Conservation (phyloP, 345 rosid genomes). For the Sapria himalayana region DNA sequence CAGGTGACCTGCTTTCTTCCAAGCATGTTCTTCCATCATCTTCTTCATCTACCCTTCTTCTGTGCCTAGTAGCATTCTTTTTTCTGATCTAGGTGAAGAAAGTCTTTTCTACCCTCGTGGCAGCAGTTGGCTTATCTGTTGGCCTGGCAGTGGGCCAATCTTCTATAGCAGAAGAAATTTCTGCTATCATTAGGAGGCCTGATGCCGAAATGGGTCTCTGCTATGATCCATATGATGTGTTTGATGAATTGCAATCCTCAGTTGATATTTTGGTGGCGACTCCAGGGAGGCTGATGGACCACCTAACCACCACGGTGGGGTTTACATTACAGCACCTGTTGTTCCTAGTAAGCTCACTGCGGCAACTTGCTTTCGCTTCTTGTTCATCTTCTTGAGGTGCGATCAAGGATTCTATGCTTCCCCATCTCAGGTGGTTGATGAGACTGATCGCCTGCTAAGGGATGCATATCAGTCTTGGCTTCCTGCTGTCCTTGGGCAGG, state of each 20-base stretch:
- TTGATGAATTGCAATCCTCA: slow-evolving; percentile 31
- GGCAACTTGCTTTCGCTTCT: slow-evolving; percentile 1
- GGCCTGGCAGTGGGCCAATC: slow-evolving; percentile 93
- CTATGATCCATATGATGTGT: slow-evolving; percentile 45
- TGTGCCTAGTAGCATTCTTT: slow-evolving; percentile 2
- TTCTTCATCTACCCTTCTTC: background rate
- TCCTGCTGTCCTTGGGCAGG: slow-evolving; percentile 73
- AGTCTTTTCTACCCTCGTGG: slow-evolving; percentile 76
- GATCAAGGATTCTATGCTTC: slow-evolving; percentile 8
- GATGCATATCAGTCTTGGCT: slow-evolving; percentile 96
- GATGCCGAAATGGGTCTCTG: slow-evolving; percentile 68
- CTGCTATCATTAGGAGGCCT: slow-evolving; percentile 53
- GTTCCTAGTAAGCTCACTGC: slow-evolving; percentile 86
- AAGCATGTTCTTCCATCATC: background rate
- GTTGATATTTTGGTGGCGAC: slow-evolving; percentile 93
- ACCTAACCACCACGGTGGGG: slow-evolving; percentile 63
- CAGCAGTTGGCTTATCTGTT: slow-evolving; percentile 78
- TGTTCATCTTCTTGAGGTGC: background rate
- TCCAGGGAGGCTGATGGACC: slow-evolving; percentile 98
- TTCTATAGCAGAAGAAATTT: slow-evolving; percentile 68
- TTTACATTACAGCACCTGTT: slow-evolving; percentile 85
- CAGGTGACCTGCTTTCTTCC: slow-evolving; percentile 25
- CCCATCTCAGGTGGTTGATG: slow-evolving; percentile 92
- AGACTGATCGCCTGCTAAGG: slow-evolving; percentile 81
- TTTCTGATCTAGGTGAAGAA: slow-evolving; percentile 46